Evolutionary conservation across 2,329 filamentous ascomycete species (phyloP).

Genomic region (Phaeoacremonium minimum): DNA sequence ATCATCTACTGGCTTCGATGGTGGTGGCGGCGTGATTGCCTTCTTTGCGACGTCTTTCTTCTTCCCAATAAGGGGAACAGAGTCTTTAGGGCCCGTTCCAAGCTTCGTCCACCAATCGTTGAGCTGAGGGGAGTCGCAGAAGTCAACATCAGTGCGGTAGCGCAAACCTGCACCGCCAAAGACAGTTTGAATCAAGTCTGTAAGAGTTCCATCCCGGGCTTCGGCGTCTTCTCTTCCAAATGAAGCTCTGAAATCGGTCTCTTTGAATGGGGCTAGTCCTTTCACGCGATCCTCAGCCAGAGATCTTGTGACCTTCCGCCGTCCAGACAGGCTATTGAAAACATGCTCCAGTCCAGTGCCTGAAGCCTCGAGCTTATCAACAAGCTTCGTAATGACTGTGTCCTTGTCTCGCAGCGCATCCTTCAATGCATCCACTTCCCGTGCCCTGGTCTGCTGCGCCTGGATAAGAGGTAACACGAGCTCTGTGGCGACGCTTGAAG

Average conservation of each 20-base stretch:
- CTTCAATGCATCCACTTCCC: constrained; percentile 36
- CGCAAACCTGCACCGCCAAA: constrained; percentile 31
- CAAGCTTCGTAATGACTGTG: not conserved
- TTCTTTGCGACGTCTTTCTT: constrained; percentile 6
- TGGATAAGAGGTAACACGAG: constrained; percentile 49
- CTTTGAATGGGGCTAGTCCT: constrained; percentile 45
- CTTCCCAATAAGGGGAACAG: constrained; percentile 15
- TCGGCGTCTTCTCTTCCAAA: constrained; percentile 7
- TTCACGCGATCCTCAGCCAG: constrained; percentile 43
- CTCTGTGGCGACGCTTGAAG: constrained; percentile 37
- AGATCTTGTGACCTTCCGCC: constrained; percentile 38
- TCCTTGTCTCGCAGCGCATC: not conserved
- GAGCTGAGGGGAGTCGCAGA: constrained; percentile 27
- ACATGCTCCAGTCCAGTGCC: constrained; percentile 48
- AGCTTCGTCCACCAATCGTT: constrained; percentile 48
- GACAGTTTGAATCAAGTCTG: constrained; percentile 32
- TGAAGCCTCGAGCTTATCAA: constrained; percentile 19
- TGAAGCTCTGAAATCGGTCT: constrained; percentile 28
- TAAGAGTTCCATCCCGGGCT: constrained; percentile 22
- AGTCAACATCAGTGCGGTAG: constrained; percentile 19
- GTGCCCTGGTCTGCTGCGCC: constrained; percentile 32
- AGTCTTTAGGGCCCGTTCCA: constrained; percentile 22
- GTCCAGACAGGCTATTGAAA: constrained; percentile 45
- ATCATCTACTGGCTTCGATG: constrained; percentile 22
- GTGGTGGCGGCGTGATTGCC: constrained; percentile 7